Percentiles rank a stretch among this genome's conserved stretches.
Conservation (phyloP, 768 basidiomycete genomes). For the Boletus speciosus region DNA sequence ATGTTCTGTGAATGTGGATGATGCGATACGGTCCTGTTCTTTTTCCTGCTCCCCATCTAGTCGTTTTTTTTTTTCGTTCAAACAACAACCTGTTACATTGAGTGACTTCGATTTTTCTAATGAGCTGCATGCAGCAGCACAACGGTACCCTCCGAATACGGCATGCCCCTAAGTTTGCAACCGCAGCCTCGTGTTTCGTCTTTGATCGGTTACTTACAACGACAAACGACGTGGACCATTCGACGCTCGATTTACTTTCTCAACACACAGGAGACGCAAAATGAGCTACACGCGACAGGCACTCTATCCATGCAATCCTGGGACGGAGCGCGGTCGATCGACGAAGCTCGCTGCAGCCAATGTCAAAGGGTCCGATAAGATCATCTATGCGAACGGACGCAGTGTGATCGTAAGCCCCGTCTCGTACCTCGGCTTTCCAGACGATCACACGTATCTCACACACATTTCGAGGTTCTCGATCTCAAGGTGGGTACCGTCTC, state of each 20-base stretch:
- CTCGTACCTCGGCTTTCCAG: neutral
- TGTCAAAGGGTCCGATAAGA: conserved; percentile 50
- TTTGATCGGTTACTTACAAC: neutral
- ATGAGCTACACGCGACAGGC: conserved; percentile 53
- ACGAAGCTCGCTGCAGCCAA: conserved; percentile 73
- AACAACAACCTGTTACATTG: conserved; percentile 2
- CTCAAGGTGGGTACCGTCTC: conserved; percentile 54
- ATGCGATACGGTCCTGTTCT: neutral
- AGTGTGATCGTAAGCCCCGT: conserved; percentile 72
- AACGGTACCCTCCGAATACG: conserved; percentile 2
- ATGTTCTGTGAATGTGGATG: neutral
- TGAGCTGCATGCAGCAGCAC: neutral
- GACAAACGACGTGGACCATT: neutral
- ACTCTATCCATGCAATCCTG: conserved; percentile 67
- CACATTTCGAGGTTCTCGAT: conserved; percentile 67
- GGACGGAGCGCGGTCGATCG: conserved; percentile 60
- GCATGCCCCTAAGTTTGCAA: conserved; percentile 17
- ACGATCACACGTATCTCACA: neutral
- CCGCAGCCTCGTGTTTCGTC: conserved; percentile 9
- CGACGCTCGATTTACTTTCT: neutral
- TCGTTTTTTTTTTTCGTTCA: neutral
- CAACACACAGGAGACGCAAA: neutral
- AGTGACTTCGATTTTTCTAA: neutral
- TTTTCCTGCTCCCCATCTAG: conserved; percentile 18
- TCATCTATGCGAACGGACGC: conserved; percentile 83